Percentiles rank a stretch among this genome's conserved stretches.
Conservation (phyloP, 148 eudicot species). For the Dysphania ambrosioides region DNA sequence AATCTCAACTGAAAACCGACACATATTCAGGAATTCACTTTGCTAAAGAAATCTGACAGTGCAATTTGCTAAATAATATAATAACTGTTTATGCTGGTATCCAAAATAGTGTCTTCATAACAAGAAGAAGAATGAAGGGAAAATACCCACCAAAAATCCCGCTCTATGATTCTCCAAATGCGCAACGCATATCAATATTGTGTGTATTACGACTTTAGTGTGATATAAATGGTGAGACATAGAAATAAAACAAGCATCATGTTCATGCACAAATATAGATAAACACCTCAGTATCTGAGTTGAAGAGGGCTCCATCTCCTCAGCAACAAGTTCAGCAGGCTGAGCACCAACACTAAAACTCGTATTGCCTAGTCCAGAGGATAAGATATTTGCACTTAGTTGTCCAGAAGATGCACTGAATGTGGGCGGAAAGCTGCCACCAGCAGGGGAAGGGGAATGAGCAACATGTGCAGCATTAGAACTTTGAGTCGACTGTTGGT, state of each 20-base stretch:
- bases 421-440: slow-evolving; percentile 45
- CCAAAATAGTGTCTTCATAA: not conserved
- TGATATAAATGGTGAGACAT: no score
- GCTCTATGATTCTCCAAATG: not conserved
- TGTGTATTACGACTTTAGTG: no score
- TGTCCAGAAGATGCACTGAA: slow-evolving; percentile 59
- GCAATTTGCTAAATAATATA: no score
- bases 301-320: slow-evolving; percentile 57
- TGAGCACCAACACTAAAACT: slow-evolving; percentile 53
- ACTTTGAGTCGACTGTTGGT: slow-evolving; percentile 59
- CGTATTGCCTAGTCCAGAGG: slow-evolving; percentile 56
- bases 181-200: not conserved
- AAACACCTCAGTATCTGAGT: slow-evolving; percentile 56
- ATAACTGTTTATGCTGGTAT: no score
- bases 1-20: no score
- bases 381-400: slow-evolving; percentile 44
- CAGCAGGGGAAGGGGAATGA: slow-evolving; percentile 47
- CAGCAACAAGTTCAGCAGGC: slow-evolving; percentile 56
- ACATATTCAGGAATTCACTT: no score
- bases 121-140: not conserved
- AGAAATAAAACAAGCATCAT: no score
- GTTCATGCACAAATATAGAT: not conserved
- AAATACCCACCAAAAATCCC: not conserved
- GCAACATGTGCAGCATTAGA: slow-evolving; percentile 44
- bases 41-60: no score